Evolutionary conservation across 2,329 filamentous ascomycete species (phyloP).

Genomic region (Exophiala alcalophila): DNA sequence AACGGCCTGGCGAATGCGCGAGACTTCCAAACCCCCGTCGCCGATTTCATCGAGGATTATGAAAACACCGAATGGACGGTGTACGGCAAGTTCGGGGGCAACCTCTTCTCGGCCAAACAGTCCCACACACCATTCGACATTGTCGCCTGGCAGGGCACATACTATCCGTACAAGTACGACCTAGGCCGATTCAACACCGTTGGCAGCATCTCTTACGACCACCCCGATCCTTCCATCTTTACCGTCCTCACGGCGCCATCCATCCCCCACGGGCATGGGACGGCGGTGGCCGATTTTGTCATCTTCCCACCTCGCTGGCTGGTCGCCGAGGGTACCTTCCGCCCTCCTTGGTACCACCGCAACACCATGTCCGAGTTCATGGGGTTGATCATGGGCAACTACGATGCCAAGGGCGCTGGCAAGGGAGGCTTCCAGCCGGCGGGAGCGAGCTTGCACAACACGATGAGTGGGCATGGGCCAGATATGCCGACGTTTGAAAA

Average conservation of each 20-base stretch:
- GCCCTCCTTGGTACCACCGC: slow-evolving; percentile 62
- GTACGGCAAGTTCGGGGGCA: slow-evolving; percentile 64
- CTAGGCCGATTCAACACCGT: slow-evolving; percentile 73
- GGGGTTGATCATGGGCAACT: slow-evolving; percentile 60
- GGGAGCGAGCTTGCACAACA: slow-evolving; percentile 64
- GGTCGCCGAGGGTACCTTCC: slow-evolving; percentile 59
- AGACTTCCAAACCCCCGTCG: slow-evolving; percentile 72
- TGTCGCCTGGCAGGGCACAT: slow-evolving; percentile 76
- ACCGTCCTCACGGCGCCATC: slow-evolving; percentile 62
- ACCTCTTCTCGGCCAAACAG: slow-evolving; percentile 64
- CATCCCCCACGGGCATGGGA: slow-evolving; percentile 51
- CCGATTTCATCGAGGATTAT: slow-evolving; percentile 62
- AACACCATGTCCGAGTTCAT: slow-evolving; percentile 67
- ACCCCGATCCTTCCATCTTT: slow-evolving; percentile 76
- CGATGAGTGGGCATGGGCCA: slow-evolving; percentile 67
- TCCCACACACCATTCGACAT: slow-evolving; percentile 73
- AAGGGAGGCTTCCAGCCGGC: slow-evolving; percentile 58
- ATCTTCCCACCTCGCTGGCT: slow-evolving; percentile 65
- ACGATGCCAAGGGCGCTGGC: slow-evolving; percentile 57
- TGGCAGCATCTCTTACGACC: slow-evolving; percentile 70
- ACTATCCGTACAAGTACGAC: slow-evolving; percentile 80
- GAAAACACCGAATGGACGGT: slow-evolving; percentile 52
- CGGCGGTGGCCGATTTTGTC: slow-evolving; percentile 63
- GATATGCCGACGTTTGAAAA: slow-evolving; percentile 56
- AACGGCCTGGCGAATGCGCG: slow-evolving; percentile 71